Evolutionary conservation across 768 basidiomycete genomes (phyloP).

Genomic region (Mrakia gelida): DNA sequence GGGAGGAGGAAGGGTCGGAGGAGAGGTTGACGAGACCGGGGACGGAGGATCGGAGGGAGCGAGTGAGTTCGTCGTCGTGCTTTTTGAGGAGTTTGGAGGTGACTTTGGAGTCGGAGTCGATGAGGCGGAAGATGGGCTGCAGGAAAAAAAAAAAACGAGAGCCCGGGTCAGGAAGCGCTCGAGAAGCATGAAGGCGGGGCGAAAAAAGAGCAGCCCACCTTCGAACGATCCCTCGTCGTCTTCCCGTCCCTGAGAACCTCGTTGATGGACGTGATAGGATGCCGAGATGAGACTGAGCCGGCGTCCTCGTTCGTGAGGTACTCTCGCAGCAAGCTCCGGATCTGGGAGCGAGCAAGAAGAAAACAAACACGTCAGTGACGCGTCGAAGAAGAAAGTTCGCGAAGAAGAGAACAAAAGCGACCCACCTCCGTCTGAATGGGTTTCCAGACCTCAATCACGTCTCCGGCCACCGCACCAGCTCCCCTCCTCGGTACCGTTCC

Average conservation of each 20-base stretch:
- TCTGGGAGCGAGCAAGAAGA: constrained; percentile 48
- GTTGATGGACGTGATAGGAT: constrained; percentile 88
- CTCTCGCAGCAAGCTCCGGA: constrained; percentile 75
- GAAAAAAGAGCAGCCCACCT: constrained; percentile 50
- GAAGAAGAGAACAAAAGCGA: background rate
- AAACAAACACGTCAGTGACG: background rate
- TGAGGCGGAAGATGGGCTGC: constrained; percentile 83
- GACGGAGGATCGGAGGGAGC: constrained; percentile 80
- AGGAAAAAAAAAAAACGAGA: background rate
- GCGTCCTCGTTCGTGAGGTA: constrained; percentile 90
- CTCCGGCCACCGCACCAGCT: constrained; percentile 2
- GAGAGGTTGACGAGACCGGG: constrained; percentile 78
- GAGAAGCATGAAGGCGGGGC: no score
- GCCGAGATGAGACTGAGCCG: constrained; percentile 69
- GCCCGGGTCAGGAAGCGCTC: no score
- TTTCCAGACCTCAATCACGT: constrained; percentile 69
- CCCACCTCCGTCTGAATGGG: constrained; percentile 83
- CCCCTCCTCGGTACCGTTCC: constrained; percentile 44
- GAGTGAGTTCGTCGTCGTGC: constrained; percentile 80
- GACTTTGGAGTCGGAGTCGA: constrained; percentile 76
- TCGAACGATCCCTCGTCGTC: constrained; percentile 69
- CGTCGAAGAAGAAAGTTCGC: background rate
- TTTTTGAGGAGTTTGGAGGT: constrained; percentile 62
- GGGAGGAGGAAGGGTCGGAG: constrained; percentile 10
- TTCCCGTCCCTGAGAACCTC: constrained; percentile 76